Conservation (phyloP, 2,329 filamentous ascomycete genomes). For the Knufia fluminis region DNA sequence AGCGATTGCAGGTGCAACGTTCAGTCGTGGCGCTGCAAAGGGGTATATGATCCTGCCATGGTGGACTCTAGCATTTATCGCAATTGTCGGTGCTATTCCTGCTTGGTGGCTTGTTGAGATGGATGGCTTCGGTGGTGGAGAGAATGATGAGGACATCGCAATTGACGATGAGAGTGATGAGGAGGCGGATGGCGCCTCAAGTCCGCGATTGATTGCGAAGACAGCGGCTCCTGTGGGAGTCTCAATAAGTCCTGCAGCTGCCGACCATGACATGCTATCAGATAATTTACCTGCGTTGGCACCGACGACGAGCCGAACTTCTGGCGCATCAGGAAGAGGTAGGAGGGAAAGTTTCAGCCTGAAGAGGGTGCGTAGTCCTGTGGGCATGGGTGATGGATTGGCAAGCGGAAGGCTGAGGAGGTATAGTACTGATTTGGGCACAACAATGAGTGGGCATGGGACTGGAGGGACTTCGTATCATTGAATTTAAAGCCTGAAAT, state of each 20-base stretch:
- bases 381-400: conserved; percentile 21
- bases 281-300: conserved; percentile 9
- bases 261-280: conserved; percentile 6
- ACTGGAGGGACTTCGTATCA: conserved; percentile 22
- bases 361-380: conserved; percentile 21
- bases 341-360: conserved; percentile 12
- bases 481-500: too few species aligned
- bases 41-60: conserved; percentile 74
- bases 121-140: conserved; percentile 49
- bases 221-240: background rate
- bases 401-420: conserved; percentile 18
- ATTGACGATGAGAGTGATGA: conserved; percentile 14
- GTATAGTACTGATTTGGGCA: conserved; percentile 24
- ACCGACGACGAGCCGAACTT: conserved; percentile 9
- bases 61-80: conserved; percentile 63
- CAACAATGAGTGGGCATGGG: conserved; percentile 22
- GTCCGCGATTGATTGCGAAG: background rate
- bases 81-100: conserved; percentile 58
- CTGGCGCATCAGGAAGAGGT: conserved; percentile 10
- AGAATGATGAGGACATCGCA: conserved; percentile 25
- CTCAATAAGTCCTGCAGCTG: background rate
- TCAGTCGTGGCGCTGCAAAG: conserved; percentile 64
- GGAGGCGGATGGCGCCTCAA: background rate
- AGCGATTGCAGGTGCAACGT: conserved; percentile 60
- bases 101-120: conserved; percentile 66